Conservation (phyloP, 2,329 filamentous ascomycete genomes). For the Pestalotiopsis sp. region DNA sequence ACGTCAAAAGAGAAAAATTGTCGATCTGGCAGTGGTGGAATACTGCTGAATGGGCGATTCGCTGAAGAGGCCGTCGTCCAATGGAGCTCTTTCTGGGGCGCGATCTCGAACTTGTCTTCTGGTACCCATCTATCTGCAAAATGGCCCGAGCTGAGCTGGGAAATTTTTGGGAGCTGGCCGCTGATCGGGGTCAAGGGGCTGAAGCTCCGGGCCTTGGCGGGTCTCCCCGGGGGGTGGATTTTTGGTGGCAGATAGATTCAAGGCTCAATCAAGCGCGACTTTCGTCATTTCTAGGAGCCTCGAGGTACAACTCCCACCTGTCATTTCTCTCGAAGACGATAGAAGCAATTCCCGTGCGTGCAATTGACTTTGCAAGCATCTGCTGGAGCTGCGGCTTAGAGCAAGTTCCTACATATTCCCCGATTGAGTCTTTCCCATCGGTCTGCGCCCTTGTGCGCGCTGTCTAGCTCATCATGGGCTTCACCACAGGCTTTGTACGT, state of each 20-base stretch:
- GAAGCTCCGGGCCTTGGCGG: constrained; percentile 1
- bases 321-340: background rate
- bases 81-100: background rate
- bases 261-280: constrained; percentile 19
- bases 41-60: background rate
- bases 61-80: background rate
- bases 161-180: constrained; percentile 9
- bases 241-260: background rate
- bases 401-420: background rate
- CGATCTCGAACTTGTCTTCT: background rate
- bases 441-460: constrained; percentile 28
- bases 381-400: background rate
- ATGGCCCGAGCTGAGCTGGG: constrained; percentile 9
- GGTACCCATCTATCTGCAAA: background rate
- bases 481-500: constrained; percentile 74
- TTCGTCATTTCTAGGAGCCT: constrained; percentile 24
- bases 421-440: constrained; percentile 25
- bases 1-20: background rate
- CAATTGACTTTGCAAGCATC: background rate
- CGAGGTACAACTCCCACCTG: background rate
- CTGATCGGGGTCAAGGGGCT: background rate
- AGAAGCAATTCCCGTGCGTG: background rate
- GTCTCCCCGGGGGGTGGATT: constrained; percentile 2
- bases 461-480: constrained; percentile 60
- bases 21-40: background rate